phyloP scores from a whole-genome alignment of 1,284 basidiomycete genomes.

The Ganoderma resinaceum region DNA sequence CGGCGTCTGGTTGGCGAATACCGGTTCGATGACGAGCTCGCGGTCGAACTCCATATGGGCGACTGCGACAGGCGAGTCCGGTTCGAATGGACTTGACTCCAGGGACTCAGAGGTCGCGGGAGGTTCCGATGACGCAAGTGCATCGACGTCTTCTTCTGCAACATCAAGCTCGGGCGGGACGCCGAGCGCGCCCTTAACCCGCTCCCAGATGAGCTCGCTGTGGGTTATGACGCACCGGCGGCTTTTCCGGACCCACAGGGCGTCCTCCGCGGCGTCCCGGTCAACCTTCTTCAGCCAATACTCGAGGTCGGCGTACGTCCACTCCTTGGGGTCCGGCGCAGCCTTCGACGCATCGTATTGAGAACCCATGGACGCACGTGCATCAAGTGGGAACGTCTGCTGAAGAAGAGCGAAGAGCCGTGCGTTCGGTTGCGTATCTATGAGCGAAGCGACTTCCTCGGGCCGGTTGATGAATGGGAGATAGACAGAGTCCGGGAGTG shows the following conservation, averaged over 20 bases:
- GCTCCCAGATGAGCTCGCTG: conserved; percentile 84
- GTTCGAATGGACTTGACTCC: conserved; percentile 26
- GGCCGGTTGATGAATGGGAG: conserved; percentile 82
- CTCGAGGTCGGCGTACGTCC: conserved; percentile 65
- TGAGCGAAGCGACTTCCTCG: conserved; percentile 66
- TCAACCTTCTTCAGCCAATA: conserved; percentile 67
- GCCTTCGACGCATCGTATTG: conserved; percentile 37
- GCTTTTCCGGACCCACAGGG: conserved; percentile 66
- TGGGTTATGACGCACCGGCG: conserved; percentile 72
- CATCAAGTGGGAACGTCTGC: conserved; percentile 62
- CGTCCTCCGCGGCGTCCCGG: conserved; percentile 64
- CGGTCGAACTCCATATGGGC: conserved; percentile 26
- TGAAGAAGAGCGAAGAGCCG: conserved; percentile 74
- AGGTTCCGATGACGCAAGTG: conserved; percentile 5
- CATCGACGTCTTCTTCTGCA: conserved; percentile 48
- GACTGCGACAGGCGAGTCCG: conserved; percentile 23
- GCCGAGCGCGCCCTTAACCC: conserved; percentile 79
- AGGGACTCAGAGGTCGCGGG: conserved; percentile 22
- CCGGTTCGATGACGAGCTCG: conserved; percentile 42
- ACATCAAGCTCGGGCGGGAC: conserved; percentile 78
- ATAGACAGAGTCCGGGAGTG: conserved; percentile 71
- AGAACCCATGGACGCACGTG: conserved; percentile 34
- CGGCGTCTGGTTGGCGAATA: conserved; percentile 34
- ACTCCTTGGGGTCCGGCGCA: conserved; percentile 54
- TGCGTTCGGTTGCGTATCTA: conserved; percentile 65